Percentiles rank a stretch among this genome's conserved stretches.
These are phyloP conservation scores for Carex littledalei DNA, from an alignment of 176 grass and related monocot species.

Conservation along the genomic window DNA sequence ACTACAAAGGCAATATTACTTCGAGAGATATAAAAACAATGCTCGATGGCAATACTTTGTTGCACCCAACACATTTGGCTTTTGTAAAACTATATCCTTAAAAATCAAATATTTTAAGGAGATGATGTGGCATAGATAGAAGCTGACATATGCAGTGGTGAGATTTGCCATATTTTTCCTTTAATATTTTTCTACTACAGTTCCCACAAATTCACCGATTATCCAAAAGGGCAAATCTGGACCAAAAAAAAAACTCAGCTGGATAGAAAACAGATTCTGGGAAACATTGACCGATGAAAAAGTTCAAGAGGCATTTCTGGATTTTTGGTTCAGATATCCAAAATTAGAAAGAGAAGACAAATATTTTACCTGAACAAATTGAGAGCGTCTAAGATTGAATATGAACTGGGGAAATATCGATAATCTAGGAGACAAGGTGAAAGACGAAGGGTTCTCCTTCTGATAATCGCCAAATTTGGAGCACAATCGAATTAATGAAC, in stretches of 20 bases:
- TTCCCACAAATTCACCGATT: background rate
- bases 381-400: conserved; percentile 87
- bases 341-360: background rate
- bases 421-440: conserved; percentile 78
- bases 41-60: background rate
- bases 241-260: background rate
- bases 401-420: conserved; percentile 94
- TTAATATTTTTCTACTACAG: background rate
- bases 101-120: background rate
- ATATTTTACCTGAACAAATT: conserved; percentile 77
- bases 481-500: conserved; percentile 72
- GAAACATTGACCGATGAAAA: background rate
- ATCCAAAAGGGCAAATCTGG: background rate
- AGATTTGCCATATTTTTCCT: background rate
- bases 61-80: background rate
- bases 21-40: background rate
- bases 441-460: conserved; percentile 74
- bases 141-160: background rate
- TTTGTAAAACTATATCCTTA: background rate
- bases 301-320: background rate
- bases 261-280: background rate
- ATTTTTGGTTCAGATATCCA: background rate
- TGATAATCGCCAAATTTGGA: conserved; percentile 96
- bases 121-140: background rate
- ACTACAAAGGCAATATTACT: background rate